phyloP scores from a whole-genome alignment of 768 basidiomycete species.

The Suillus subaureus region DNA sequence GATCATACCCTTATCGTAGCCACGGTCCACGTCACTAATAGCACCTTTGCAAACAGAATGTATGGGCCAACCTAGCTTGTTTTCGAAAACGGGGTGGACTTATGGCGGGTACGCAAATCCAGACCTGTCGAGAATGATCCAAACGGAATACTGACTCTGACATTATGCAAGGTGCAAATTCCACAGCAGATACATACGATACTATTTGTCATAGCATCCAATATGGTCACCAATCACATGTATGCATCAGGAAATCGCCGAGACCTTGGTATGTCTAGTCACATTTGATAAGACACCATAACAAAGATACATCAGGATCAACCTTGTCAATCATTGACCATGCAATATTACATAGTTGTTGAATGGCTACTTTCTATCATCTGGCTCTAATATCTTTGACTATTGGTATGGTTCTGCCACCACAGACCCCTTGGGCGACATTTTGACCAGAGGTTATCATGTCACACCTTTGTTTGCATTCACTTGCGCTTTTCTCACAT shows the following conservation, averaged over 20 bases:
- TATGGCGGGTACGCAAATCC: too few relatives aligned
- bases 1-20: too few relatives aligned
- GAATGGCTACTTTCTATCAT: background rate
- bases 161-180: background rate
- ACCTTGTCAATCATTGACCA: background rate
- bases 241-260: background rate
- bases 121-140: too few relatives aligned
- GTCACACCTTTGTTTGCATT: background rate
- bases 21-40: too few relatives aligned
- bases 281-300: background rate
- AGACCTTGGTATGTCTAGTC: background rate
- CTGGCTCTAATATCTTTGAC: background rate
- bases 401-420: background rate
- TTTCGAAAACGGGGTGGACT: too few relatives aligned
- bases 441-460: background rate
- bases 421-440: background rate
- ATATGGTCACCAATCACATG: too few relatives aligned
- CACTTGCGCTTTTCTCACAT: background rate
- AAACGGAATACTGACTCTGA: too few relatives aligned
- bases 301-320: background rate
- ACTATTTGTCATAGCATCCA: too few relatives aligned
- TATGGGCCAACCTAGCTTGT: too few relatives aligned
- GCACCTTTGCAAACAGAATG: too few relatives aligned
- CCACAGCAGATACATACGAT: too few relatives aligned
- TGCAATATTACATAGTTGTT: background rate